Evolutionary conservation across 2,329 filamentous ascomycete genomes (phyloP), one percentile per base, ranked within the genome.

Genomic region (Elsinoe batatas): DNA sequence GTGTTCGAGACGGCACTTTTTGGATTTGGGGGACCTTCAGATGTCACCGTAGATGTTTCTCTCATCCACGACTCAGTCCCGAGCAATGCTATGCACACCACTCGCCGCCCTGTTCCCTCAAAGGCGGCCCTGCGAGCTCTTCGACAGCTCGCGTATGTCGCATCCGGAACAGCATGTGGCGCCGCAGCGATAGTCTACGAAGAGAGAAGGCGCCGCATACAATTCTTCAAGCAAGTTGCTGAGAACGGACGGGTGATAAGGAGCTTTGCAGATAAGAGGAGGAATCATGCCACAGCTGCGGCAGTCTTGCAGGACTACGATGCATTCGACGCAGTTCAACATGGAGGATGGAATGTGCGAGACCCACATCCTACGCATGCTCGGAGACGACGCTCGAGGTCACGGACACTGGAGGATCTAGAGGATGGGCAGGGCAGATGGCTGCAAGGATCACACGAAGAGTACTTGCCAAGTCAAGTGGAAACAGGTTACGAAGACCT

Each of bases 141-240:
- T 40, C 67, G 67, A 57, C 68, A 70, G 57, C 67, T 70, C 57
- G 69, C 67, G 26, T 70, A 69, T 61, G 68, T 69, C 54, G 68
- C 67, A 12, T 70, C 68, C 38, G 69, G 68, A 33, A 67, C 68
- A n/a, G 67, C 64, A 6, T 64, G 65, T 5, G 68, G 67, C 30
- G 61, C 67, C 11, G 68, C 63, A 6, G 61, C 65, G n/a, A 43
- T 71, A 4, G 65, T 68, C 56, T 62, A 66, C 8, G 69, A 71
- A 57, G 68, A 70, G 59, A 61, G 67, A 37, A 59, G 69, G 33
- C 61, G 69, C 30, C 61, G 64, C 49, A 68, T 66, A 1, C 58
- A 63, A 36, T 53, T 66, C 10, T 60, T 68, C 35, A 65, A 68
- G 59, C 64, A 62, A 57, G 64, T 70, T 36, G 66, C 64, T 33